Base-by-base conservation (phyloP, 2,329 filamentous ascomycete genomes). In the Exophiala mesophila region DNA sequence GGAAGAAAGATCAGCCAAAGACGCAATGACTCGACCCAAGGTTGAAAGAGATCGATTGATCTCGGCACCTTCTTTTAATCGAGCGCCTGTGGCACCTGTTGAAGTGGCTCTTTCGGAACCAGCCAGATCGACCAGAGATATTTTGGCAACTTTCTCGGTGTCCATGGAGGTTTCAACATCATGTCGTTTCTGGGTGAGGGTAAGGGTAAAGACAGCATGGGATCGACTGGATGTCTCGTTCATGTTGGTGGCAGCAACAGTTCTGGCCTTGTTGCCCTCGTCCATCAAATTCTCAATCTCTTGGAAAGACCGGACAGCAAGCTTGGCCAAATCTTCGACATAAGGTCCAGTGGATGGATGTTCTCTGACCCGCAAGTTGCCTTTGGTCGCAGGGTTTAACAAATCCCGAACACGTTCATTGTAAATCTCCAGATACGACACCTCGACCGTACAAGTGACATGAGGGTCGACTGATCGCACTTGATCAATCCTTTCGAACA, bases 271-370 rank as follows among this genome's bases (percentile, higher is more conserved):
- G 73, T 98, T 98, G 59, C 92, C 92, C 67, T 97, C 90, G 61
- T 98, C 92, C 92, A 98, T 98, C 57, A 98, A 70, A 61, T 96
- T 83, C 60, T 98, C 92, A 54, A 98, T 97, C 62, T 98, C 94
- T 41, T 83, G 76, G 62, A 98, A 97, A 47, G 88, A 90, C 55
- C 88, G 80, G 29, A 98, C 92, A 1, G 92, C 87, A 46, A 98
- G 70, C 64, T 98, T 97, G 49, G 94, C 89, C 57, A 98, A 73
- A 71, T 98, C 92, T 66, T 98, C 92, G 39, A 98, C 94, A 61
- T 98, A 98, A 0, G 94, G 94, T 51, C 92, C 92, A 1, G 92
- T 96, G 2, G 90, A 94, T 2, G 92, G 92, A 72, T 97, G 92
- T 66, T 98, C 92, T 72, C 94, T 82, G 52, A 98, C 92, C 68